Percentiles rank a stretch among this genome's conserved stretches.
Evolutionary conservation across 1,139 yeast genomes (phyloP).

Genomic region (Pichia sp.): DNA sequence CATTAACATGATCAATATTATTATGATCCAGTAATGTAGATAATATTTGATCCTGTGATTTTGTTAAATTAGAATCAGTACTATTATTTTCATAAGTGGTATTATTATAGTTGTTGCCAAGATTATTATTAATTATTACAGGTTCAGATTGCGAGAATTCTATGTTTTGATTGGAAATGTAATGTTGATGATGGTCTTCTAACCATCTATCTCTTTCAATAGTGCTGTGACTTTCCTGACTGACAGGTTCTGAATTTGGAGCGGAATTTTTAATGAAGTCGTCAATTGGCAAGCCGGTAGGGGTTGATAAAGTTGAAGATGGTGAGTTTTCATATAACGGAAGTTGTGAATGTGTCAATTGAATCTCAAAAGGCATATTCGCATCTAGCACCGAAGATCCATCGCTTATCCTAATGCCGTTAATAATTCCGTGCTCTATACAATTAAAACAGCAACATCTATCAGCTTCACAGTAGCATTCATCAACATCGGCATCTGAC

Average conservation of each 20-base stretch:
- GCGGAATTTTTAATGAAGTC: too few relatives aligned
- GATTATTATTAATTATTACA: too few relatives aligned
- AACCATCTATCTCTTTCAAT: not conserved
- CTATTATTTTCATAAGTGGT: not conserved
- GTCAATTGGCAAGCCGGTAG: not conserved
- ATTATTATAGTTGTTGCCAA: not conserved
- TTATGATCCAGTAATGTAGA: not conserved
- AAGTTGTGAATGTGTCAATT: constrained; percentile 8
- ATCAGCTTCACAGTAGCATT: constrained; percentile 41
- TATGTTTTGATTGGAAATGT: not conserved
- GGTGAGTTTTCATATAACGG: constrained; percentile 15
- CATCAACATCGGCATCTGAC: constrained; percentile 11
- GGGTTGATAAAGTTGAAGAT: constrained; percentile 7
- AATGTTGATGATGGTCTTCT: not conserved
- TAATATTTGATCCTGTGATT: not conserved
- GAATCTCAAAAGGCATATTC: constrained; percentile 13
- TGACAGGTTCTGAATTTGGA: too few relatives aligned
- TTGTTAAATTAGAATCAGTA: not conserved
- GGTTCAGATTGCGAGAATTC: too few relatives aligned
- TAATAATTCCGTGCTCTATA: constrained; percentile 47
- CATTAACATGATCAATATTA: not conserved
- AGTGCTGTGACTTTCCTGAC: too few relatives aligned
- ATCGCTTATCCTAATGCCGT: constrained; percentile 45
- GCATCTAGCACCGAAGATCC: constrained; percentile 20
- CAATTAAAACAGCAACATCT: constrained; percentile 49